A percentile compares a stretch with the other conserved stretches of the same genome.
Evolutionary conservation across 176 grass and related monocot species (phyloP).

Genomic region (Puccinellia tenuiflora): DNA sequence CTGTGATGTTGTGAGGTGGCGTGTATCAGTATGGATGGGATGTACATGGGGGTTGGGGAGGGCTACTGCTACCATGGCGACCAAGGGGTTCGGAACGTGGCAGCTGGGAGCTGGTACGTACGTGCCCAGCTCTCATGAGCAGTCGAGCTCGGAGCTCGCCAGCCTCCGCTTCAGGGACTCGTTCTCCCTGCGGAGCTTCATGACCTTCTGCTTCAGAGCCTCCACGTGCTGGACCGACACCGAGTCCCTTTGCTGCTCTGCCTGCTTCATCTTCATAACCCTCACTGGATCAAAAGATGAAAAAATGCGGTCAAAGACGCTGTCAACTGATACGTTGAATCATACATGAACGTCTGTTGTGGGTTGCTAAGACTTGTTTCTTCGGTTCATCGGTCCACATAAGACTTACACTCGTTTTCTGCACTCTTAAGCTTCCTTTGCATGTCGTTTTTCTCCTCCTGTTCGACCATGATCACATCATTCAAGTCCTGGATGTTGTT

Average conservation of each 20-base stretch:
- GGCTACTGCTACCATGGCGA: background rate
- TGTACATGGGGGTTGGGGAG: background rate
- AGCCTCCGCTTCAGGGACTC: constrained; percentile 78
- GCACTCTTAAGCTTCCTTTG: constrained; percentile 63
- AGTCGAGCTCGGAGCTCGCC: constrained; percentile 36
- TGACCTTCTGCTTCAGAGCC: constrained; percentile 82
- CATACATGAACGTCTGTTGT: too few relatives aligned
- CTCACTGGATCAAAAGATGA: constrained; percentile 44
- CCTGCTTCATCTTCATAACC: constrained; percentile 53
- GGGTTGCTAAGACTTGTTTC: too few relatives aligned
- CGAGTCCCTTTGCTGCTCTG: constrained; percentile 69
- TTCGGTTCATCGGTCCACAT: background rate
- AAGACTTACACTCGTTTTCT: constrained; percentile 67
- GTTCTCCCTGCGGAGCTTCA: constrained; percentile 88
- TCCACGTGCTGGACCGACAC: constrained; percentile 69
- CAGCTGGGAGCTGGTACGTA: too few relatives aligned
- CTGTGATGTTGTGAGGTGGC: background rate
- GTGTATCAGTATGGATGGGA: too few relatives aligned
- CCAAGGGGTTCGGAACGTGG: background rate
- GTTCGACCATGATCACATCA: constrained; percentile 63
- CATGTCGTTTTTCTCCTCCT: constrained; percentile 72
- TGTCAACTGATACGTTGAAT: background rate
- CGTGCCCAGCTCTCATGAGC: constrained; percentile 6
- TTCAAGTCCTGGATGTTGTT: constrained; percentile 65
- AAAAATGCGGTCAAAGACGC: too few relatives aligned